phyloP scores from a whole-genome alignment of 345 rosid species.

The Garcia nutans region DNA sequence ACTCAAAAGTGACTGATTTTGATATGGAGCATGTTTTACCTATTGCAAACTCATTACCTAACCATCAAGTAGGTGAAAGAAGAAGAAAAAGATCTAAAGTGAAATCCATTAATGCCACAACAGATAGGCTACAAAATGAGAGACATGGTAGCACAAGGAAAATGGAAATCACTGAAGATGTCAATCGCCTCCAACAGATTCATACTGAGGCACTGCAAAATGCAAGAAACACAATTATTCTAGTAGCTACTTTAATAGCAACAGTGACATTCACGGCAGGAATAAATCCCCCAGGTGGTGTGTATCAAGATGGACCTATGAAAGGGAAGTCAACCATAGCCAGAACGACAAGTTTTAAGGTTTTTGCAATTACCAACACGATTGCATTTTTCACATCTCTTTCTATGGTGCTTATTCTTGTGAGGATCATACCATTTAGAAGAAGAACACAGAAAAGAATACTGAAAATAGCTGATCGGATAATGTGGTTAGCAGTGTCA shows the following conservation, averaged over 20 bases:
- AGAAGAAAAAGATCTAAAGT: background rate
- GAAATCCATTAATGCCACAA: background rate
- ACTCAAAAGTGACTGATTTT: too few species aligned
- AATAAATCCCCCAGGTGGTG: background rate
- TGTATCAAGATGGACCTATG: background rate
- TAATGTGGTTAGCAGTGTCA: constrained; percentile 38
- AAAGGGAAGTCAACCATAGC: constrained; percentile 14
- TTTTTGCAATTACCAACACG: background rate
- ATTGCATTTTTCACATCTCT: background rate
- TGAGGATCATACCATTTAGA: constrained; percentile 29
- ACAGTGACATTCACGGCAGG: background rate
- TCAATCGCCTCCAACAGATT: background rate
- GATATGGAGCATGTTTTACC: too few species aligned
- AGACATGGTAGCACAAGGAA: background rate
- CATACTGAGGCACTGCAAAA: background rate
- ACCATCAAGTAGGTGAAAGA: background rate
- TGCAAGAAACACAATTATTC: background rate
- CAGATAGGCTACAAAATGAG: too few species aligned
- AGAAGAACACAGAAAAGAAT: constrained; percentile 17
- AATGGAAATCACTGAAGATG: background rate
- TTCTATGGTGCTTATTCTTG: constrained; percentile 17
- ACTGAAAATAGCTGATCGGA: constrained; percentile 26
- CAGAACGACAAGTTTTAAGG: background rate
- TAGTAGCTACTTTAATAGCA: background rate
- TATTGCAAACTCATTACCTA: too few species aligned